Evolutionary conservation across 139 green algal species (phyloP).

Genomic region (Mesostigma viride): DNA sequence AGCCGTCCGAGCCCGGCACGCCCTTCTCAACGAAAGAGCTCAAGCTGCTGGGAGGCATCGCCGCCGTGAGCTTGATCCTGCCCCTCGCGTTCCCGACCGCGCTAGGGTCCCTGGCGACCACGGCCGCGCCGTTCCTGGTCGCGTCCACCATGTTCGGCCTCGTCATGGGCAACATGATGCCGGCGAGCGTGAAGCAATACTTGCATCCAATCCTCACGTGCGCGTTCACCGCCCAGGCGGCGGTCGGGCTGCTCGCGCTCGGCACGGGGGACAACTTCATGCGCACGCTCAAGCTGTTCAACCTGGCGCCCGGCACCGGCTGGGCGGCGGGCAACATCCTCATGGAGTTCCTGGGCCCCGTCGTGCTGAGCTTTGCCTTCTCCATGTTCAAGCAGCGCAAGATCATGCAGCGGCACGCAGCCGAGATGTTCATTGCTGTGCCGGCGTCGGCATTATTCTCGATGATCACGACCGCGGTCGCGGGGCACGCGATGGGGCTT

Average conservation of each 20-base stretch:
- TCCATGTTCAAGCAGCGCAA: conserved; percentile 52
- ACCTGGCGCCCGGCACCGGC: background rate
- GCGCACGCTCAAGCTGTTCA: background rate
- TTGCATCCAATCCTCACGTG: conserved; percentile 25
- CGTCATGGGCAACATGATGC: conserved; percentile 8
- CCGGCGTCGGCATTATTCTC: conserved; percentile 55
- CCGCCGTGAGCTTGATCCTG: conserved; percentile 45
- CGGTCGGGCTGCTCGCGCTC: background rate
- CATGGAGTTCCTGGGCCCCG: conserved; percentile 69
- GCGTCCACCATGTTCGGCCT: conserved; percentile 10
- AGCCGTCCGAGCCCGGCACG: background rate
- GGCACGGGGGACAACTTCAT: background rate
- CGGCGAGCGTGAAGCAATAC: conserved; percentile 11
- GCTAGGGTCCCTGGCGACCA: background rate
- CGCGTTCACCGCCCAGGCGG: background rate
- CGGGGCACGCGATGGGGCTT: conserved; percentile 43
- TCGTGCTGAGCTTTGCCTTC: conserved; percentile 83
- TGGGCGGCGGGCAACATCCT: conserved; percentile 62
- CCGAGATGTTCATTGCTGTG: conserved; percentile 64
- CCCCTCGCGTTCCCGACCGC: background rate
- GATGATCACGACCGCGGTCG: conserved; percentile 58
- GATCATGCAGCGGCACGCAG: conserved; percentile 51
- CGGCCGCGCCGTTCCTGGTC: background rate
- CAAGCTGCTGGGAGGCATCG: conserved; percentile 57
- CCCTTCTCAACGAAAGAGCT: conserved; percentile 34